Conservation (phyloP, 2,329 filamentous ascomycete species). For the Trichoderma atrobrunneum region DNA sequence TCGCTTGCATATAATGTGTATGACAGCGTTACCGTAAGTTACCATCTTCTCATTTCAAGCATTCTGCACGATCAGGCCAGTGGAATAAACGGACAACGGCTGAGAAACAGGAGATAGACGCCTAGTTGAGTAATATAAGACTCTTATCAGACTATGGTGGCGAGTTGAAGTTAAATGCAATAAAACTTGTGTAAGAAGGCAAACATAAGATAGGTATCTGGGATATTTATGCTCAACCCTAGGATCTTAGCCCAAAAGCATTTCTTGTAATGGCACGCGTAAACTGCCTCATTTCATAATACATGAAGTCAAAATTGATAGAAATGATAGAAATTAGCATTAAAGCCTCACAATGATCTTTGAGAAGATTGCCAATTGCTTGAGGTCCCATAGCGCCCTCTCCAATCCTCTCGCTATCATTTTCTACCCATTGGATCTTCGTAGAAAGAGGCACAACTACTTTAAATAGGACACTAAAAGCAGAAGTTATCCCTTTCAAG, state of each 20-base stretch:
- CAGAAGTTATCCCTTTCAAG: background rate
- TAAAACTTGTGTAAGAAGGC: background rate
- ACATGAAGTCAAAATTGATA: background rate
- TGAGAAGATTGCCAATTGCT: background rate
- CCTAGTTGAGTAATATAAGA: background rate
- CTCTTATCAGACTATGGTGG: background rate
- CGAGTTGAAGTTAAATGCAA: background rate
- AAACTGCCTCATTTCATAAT: background rate
- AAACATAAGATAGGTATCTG: background rate
- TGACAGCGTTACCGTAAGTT: background rate
- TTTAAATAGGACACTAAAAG: background rate
- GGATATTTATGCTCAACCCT: background rate
- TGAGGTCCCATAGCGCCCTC: background rate
- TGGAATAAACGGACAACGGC: background rate
- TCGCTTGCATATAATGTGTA: background rate
- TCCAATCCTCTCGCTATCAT: background rate
- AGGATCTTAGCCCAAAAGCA: background rate
- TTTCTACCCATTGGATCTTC: background rate
- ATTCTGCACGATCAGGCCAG: fast-evolving
- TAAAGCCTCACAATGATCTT: background rate
- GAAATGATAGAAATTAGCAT: background rate
- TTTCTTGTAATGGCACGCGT: background rate
- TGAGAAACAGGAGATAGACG: background rate
- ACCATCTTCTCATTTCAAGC: background rate
- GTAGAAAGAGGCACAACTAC: background rate